A percentile compares a stretch with the other conserved stretches of the same genome.
These are phyloP conservation scores for Stenogyne calaminthoides DNA, from an alignment of 305 asterid genomes.

Conservation along the genomic window DNA sequence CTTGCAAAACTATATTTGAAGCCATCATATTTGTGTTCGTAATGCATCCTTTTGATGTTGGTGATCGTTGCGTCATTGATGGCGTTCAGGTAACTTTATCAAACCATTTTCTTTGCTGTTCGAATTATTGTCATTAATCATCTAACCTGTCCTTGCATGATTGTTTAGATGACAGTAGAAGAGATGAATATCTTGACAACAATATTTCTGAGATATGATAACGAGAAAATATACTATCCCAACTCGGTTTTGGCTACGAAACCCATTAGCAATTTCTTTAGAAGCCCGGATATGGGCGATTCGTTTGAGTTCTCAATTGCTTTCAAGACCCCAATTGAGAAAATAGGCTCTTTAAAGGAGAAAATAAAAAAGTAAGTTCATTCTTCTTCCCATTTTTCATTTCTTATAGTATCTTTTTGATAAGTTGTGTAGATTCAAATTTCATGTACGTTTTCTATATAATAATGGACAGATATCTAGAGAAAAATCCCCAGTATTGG, in stretches of 20 bases:
- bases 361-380: slow-evolving; percentile 58
- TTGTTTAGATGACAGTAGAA: slow-evolving; percentile 69
- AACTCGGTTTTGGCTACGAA: slow-evolving; percentile 77
- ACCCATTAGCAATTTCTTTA: slow-evolving; percentile 77
- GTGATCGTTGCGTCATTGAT: slow-evolving; percentile 79
- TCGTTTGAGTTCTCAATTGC: slow-evolving; percentile 68
- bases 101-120: neutral
- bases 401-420: neutral
- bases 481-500: slow-evolving; percentile 61
- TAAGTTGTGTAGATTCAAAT: neutral
- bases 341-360: slow-evolving; percentile 70
- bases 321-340: slow-evolving; percentile 76
- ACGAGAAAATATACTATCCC: slow-evolving; percentile 70
- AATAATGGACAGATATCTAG: slow-evolving; percentile 53
- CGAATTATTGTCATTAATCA: slow-evolving; percentile 13
- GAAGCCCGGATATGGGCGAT: slow-evolving; percentile 95
- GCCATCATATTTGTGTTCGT: slow-evolving; percentile 78
- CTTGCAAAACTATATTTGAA: slow-evolving; percentile 85
- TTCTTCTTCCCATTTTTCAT: neutral
- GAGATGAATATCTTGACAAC: slow-evolving; percentile 85
- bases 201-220: slow-evolving; percentile 64
- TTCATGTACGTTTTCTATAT: neutral
- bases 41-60: slow-evolving; percentile 93
- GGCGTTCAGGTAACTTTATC: slow-evolving; percentile 67
- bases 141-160: neutral